Conservation (phyloP, 495 filamentous ascomycete species). For the Annulohypoxylon nitens region DNA sequence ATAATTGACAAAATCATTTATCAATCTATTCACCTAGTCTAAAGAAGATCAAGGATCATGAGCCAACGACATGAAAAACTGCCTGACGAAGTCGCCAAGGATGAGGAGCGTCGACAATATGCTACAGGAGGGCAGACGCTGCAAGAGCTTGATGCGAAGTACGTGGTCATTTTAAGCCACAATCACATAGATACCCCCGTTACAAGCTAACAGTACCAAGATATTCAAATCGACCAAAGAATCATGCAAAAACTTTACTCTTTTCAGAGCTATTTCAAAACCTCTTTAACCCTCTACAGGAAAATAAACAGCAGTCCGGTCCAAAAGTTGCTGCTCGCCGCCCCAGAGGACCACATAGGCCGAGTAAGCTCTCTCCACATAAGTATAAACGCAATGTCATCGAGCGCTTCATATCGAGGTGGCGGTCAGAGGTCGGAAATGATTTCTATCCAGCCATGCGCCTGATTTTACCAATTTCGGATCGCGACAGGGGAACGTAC, state of each 20-base stretch:
- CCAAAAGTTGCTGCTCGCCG: slow-evolving; percentile 56
- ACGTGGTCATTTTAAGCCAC: slow-evolving; percentile 39
- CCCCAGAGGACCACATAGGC: slow-evolving; percentile 69
- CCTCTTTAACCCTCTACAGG: slow-evolving; percentile 89
- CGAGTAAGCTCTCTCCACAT: slow-evolving; percentile 75
- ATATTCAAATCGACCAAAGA: slow-evolving; percentile 87
- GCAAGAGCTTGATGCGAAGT: slow-evolving; percentile 76
- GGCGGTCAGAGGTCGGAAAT: slow-evolving; percentile 87
- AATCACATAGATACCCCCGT: background rate
- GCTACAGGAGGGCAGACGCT: slow-evolving; percentile 57
- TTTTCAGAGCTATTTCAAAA: slow-evolving; percentile 82
- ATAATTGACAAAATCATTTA: background rate
- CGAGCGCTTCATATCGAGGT: slow-evolving; percentile 87
- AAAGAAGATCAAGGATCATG: slow-evolving; percentile 30
- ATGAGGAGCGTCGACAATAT: slow-evolving; percentile 66
- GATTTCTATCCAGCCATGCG: slow-evolving; percentile 96
- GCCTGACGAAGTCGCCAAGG: slow-evolving; percentile 66
- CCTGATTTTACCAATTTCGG: slow-evolving; percentile 92
- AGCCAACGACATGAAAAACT: slow-evolving; percentile 43
- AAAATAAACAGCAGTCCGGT: slow-evolving; percentile 82
- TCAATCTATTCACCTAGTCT: background rate
- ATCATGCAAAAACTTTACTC: slow-evolving; percentile 80
- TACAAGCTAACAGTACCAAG: slow-evolving; percentile 58
- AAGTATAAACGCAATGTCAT: slow-evolving; percentile 89
- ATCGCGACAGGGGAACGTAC: slow-evolving; percentile 93